Evolutionary conservation across 2,329 filamentous ascomycete genomes (phyloP), one percentile per base, ranked within the genome.

Genomic region (Neonectria hederae): DNA sequence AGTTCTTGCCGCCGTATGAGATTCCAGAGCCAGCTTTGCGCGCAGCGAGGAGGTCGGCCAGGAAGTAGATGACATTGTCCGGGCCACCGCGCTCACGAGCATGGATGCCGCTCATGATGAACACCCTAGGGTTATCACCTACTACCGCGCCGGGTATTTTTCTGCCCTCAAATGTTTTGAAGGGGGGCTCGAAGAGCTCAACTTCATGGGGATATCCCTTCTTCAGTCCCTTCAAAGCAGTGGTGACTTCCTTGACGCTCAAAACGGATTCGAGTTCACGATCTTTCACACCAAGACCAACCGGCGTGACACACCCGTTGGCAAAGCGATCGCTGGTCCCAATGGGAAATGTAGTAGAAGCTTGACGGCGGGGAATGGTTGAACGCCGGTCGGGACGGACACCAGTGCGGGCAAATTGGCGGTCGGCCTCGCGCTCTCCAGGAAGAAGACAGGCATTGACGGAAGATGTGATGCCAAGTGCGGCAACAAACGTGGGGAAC

Each of bases 41-140:
- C n/a, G 87, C 87, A 49, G 82, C 81, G 3, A 89, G 80, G 4
- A 89, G 78, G 71, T 89, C 87, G 0, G 84, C 78, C 24, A 88
- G 78, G 76, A 87, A 88, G 78, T 87, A 87, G 48, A 89, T 75
- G 17, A 88, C 77, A 63, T 84, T 80, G 70, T 89, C 87, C 0
- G 86, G 81, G 0, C 82, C 84, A 26, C 86, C 86, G 9, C 87
- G 83, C 75, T 89, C 87, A 22, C 87, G 84, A 7, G 86, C 84
- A 68, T 89, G 87, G 51, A 88, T 82, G 28, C 80, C 84, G 46
- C 82, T 82, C 63, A 83, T 84, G 61, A 89, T 76, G 71, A 85
- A 86, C 28, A 86, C 80, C 40, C 82, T 79, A 69, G 84, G 83
- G 11, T 72, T 60, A 17, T 79, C 79, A 22, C 84, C 84, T 30